A percentile compares a stretch with the other conserved stretches of the same genome.
Conservation (phyloP, 176 grass and related monocot species). For the Coix lacrymajobi region DNA sequence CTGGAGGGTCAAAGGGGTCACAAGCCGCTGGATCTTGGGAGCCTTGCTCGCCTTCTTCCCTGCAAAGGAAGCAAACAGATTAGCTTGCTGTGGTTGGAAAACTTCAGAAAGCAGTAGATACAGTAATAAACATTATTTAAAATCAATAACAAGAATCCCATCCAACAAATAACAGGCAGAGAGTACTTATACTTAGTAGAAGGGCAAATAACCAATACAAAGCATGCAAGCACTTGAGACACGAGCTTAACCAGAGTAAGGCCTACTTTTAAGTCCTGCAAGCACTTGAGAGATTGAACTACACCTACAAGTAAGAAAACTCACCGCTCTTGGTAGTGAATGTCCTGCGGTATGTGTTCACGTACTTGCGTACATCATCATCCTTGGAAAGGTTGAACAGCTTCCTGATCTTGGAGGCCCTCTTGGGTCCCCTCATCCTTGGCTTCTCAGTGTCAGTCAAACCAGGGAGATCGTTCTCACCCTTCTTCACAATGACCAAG, state of each 20-base stretch:
- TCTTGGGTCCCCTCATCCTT: slow-evolving; percentile 97
- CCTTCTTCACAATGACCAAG: slow-evolving; percentile 94
- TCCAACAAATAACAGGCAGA: not conserved
- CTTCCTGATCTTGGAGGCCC: slow-evolving; percentile 93
- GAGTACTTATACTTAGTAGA: too few relatives aligned
- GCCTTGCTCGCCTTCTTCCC: slow-evolving; percentile 98
- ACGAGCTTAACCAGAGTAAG: not conserved
- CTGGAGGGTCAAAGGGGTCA: slow-evolving; percentile 84
- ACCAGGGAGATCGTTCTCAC: slow-evolving; percentile 75
- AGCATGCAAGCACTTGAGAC: too few relatives aligned
- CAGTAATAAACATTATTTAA: not conserved
- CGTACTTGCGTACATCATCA: slow-evolving; percentile 93
- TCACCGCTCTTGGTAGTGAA: slow-evolving; percentile 82
- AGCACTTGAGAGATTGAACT: not conserved
- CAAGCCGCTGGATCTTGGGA: slow-evolving; percentile 93
- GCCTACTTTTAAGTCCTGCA: not conserved
- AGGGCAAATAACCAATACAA: not conserved
- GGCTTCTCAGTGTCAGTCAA: slow-evolving; percentile 90
- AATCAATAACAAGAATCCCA: not conserved
- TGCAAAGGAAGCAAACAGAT: slow-evolving; percentile 24
- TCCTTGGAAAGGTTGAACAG: slow-evolving; percentile 90
- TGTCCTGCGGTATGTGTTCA: slow-evolving; percentile 91
- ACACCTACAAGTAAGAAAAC: not conserved
- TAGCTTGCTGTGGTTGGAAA: not conserved
- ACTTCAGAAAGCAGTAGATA: not conserved